Conservation (phyloP, 1,284 basidiomycete species). For the Ganoderma lingzhi region DNA sequence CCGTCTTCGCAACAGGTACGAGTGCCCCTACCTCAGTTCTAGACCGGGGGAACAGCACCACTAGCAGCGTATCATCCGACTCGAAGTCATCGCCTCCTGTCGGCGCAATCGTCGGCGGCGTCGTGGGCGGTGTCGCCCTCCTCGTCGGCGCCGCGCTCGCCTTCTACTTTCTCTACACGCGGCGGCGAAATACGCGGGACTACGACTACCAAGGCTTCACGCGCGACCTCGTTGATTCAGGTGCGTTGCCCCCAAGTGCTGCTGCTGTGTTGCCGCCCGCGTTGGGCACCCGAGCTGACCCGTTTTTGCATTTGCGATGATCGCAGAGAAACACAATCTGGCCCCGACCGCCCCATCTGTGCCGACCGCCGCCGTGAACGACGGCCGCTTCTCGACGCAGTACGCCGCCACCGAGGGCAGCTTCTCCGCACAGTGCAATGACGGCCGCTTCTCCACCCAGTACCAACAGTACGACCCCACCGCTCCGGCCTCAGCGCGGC, state of each 20-base stretch:
- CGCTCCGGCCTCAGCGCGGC: conserved; percentile 6
- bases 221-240: conserved; percentile 22
- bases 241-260: conserved; percentile 13
- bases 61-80: background rate
- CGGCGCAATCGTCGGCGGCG: conserved; percentile 32
- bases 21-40: conserved; percentile 8
- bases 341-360: background rate
- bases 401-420: background rate
- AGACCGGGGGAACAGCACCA: background rate
- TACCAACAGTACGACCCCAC: conserved; percentile 22
- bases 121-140: conserved; percentile 30
- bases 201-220: conserved; percentile 22
- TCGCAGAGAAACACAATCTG: conserved; percentile 24
- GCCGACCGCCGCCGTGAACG: background rate
- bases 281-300: background rate
- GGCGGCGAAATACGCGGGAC: conserved; percentile 17
- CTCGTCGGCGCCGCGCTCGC: conserved; percentile 26
- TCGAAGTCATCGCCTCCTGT: conserved; percentile 14
- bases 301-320: background rate
- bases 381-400: conserved; percentile 7
- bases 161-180: conserved; percentile 30
- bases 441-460: conserved; percentile 9
- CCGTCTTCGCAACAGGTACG: conserved; percentile 31
- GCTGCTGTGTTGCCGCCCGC: background rate
- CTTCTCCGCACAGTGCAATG: background rate